A percentile compares a stretch with the other conserved stretches of the same genome.
These are phyloP conservation scores for Mycena pura DNA, from an alignment of 768 basidiomycete genomes.

Conservation along the genomic window DNA sequence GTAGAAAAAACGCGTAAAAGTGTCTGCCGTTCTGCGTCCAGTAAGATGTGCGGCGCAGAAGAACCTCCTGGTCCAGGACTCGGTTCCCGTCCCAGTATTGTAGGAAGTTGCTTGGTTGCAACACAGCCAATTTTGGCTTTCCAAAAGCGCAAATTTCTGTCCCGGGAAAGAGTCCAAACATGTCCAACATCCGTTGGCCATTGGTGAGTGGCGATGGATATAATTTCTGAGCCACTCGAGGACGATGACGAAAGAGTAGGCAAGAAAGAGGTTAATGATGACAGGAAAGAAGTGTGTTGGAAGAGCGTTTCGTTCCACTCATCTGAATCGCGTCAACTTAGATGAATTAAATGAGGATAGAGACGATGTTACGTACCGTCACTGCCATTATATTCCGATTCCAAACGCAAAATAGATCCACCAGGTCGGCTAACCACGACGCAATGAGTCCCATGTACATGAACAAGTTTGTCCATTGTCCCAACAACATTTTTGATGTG, in stretches of 20 bases:
- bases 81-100: conserved; percentile 38
- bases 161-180: conserved; percentile 87
- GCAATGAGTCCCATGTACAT: conserved; percentile 70
- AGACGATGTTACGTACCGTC: conserved; percentile 58
- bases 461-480: conserved; percentile 54
- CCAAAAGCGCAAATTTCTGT: conserved; percentile 87
- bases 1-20: conserved; percentile 69
- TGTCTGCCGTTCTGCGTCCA: conserved; percentile 67
- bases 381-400: conserved; percentile 62
- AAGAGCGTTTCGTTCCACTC: conserved; percentile 73
- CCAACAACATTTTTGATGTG: conserved; percentile 61
- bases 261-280: conserved; percentile 70
- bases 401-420: conserved; percentile 73
- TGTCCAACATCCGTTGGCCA: conserved; percentile 79
- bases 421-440: conserved; percentile 67
- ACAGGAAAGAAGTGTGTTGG: conserved; percentile 71
- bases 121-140: conserved; percentile 76
- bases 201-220: conserved; percentile 75
- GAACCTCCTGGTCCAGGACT: conserved; percentile 37
- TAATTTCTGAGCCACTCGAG: conserved; percentile 61
- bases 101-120: conserved; percentile 62
- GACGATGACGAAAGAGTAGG: conserved; percentile 55
- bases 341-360: conserved; percentile 24
- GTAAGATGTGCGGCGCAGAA: conserved; percentile 50
- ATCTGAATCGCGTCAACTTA: conserved; percentile 48